Evolutionary conservation across 1,284 basidiomycete species (phyloP), one percentile per base, ranked within the genome.

Genomic region (Xerocomus nothofagi): DNA sequence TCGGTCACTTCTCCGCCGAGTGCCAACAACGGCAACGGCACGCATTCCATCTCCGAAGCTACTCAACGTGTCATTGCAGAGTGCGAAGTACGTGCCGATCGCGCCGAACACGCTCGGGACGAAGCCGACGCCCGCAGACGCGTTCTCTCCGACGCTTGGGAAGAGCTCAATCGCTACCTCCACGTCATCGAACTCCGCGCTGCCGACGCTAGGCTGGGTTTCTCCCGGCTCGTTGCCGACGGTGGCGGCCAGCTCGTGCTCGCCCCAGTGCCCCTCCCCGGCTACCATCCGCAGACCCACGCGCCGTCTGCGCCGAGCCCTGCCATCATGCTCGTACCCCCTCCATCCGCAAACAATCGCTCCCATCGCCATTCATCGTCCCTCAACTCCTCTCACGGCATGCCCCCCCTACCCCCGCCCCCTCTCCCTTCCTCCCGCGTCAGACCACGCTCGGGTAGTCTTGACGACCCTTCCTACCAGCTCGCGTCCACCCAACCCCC

Each of bases 91-190:
- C 78, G 77, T 45, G 69, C 74, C 12, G 69, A 73, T 26, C 68
- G 69, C 45, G 77, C 78, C 11, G 80, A 86, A 63, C 60, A 68
- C 23, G 76, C 74, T 6, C 72, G 79, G 44, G 83, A 84, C 55
- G 82, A 85, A 3, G 75, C 79, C 8, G 76, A 80, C 26, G 73
- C 77, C 3, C 73, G 78, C 8, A 63, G 78, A 54, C 70, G 74
- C 49, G 64, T 73, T 47, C 59, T 84, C 43, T 63, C 73, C 34
- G 78, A 82, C 26, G 70, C 71, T 24, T 87, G 83, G 82, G 44
- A 62, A 1, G 76, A 80, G 53, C 70, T 84, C 50, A 77, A 77
- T 27, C 71, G 73, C 36, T 79, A 79, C 58, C 69, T 85, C 37
- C 57, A 61, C 26, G 56, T 65, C 40, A 54, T 79, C 49, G 80